Conservation (phyloP, 306 rosid species). For the Vicia villosa region DNA sequence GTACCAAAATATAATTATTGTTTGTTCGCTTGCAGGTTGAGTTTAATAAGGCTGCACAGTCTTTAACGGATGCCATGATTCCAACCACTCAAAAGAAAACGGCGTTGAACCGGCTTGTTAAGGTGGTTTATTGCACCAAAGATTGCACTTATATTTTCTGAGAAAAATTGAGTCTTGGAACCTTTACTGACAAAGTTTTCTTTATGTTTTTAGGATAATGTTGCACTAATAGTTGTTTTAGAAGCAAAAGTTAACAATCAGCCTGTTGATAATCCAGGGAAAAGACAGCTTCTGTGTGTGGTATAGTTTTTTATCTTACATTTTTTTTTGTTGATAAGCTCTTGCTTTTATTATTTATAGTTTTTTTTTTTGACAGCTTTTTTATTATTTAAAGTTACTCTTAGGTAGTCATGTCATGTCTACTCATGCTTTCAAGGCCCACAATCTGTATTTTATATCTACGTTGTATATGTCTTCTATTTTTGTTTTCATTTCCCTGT, state of each 20-base stretch:
- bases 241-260: slow-evolving; percentile 94
- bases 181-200: slow-evolving; percentile 32
- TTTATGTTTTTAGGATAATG: slow-evolving; percentile 76
- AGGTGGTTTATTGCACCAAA: slow-evolving; percentile 50
- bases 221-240: slow-evolving; percentile 92
- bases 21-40: slow-evolving; percentile 77
- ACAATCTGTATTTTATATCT: slow-evolving; percentile 7
- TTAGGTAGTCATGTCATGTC: slow-evolving; percentile 20
- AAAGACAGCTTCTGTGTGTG: slow-evolving; percentile 98
- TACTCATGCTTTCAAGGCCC: background rate
- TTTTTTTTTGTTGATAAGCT: no score
- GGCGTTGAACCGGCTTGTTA: slow-evolving; percentile 86
- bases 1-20: slow-evolving; percentile 7
- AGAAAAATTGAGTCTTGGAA: background rate
- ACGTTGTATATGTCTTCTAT: background rate
- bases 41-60: slow-evolving; percentile 98
- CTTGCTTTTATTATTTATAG: slow-evolving; percentile 8
- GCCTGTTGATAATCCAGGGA: slow-evolving; percentile 84
- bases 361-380: no score
- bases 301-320: slow-evolving; percentile 45
- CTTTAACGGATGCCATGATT: slow-evolving; percentile 90
- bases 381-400: background rate
- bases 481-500: background rate
- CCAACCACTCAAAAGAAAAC: slow-evolving; percentile 87
- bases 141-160: slow-evolving; percentile 1